These are phyloP conservation scores for Saitozyma sp. DNA, from an alignment of 768 basidiomycete genomes.

Conservation along the genomic window DNA sequence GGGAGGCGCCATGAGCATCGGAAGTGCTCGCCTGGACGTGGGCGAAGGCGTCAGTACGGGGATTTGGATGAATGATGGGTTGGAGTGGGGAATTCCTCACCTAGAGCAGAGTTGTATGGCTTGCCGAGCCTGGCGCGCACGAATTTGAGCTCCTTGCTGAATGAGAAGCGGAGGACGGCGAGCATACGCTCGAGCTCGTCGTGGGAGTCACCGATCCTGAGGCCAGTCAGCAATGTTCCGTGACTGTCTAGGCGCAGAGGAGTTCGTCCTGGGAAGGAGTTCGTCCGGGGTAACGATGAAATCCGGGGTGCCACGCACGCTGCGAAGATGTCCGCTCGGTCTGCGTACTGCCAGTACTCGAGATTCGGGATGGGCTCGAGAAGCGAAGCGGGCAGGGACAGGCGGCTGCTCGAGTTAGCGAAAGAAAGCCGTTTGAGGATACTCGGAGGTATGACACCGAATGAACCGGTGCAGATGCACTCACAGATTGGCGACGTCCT, in stretches of 20 bases:
- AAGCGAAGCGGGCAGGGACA: constrained; percentile 87
- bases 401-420: constrained; percentile 58
- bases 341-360: constrained; percentile 93
- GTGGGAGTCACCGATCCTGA: constrained; percentile 84
- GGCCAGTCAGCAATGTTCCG: background rate
- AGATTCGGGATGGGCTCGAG: constrained; percentile 93
- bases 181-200: constrained; percentile 95
- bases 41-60: background rate
- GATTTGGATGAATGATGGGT: background rate
- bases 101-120: constrained; percentile 59
- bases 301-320: constrained; percentile 62
- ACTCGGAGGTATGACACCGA: constrained; percentile 1
- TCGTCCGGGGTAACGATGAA: background rate
- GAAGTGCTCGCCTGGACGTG: constrained; percentile 53
- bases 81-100: constrained; percentile 15
- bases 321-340: constrained; percentile 85
- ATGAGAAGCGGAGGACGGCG: constrained; percentile 81
- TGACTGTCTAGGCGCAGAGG: background rate
- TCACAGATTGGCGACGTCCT: constrained; percentile 91
- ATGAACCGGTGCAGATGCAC: constrained; percentile 42
- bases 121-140: constrained; percentile 90
- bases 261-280: background rate
- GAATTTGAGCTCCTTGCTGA: constrained; percentile 93
- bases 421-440: constrained; percentile 44
- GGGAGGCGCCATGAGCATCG: constrained; percentile 53